Percentiles rank a stretch among this genome's conserved stretches.
These are phyloP conservation scores for Tylopilus sp. DNA, from an alignment of 1,284 basidiomycete species.

Conservation along the genomic window DNA sequence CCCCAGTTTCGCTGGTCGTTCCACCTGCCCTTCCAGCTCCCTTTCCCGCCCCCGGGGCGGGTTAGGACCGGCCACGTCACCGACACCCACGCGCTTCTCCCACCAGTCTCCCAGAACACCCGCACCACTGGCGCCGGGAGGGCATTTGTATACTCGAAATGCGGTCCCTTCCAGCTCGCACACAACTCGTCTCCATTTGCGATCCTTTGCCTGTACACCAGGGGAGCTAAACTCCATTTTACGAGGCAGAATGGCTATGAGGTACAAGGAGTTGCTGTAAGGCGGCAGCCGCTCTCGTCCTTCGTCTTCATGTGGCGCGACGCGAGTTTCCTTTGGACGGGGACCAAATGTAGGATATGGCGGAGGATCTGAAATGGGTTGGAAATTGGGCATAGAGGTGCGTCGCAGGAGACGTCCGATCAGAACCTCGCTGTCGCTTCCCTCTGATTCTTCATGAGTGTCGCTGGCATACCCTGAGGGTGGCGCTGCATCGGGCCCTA, in stretches of 20 bases:
- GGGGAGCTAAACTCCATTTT: constrained; percentile 93
- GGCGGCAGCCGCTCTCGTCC: constrained; percentile 75
- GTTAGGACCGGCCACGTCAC: constrained; percentile 42
- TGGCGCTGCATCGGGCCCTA: constrained; percentile 12
- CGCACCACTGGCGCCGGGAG: constrained; percentile 44
- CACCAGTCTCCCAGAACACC: constrained; percentile 63
- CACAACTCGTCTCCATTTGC: constrained; percentile 87
- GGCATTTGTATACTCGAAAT: constrained; percentile 78
- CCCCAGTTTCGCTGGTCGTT: constrained; percentile 21
- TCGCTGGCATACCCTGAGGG: constrained; percentile 11
- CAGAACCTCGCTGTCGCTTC: constrained; percentile 22
- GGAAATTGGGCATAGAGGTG: constrained; percentile 35
- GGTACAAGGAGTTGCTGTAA: constrained; percentile 82
- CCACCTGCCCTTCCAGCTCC: constrained; percentile 27
- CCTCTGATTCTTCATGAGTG: constrained; percentile 19
- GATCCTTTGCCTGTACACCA: constrained; percentile 81
- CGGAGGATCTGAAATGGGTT: constrained; percentile 31
- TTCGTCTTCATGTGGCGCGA: constrained; percentile 41
- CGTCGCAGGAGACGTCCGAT: constrained; percentile 29
- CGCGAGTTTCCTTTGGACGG: constrained; percentile 19
- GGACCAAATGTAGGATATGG: constrained; percentile 33
- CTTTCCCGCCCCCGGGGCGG: constrained; percentile 31
- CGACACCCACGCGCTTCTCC: constrained; percentile 68
- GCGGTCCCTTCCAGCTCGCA: constrained; percentile 91
- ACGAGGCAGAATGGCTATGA: constrained; percentile 80